Evolutionary conservation across 768 basidiomycete genomes (phyloP).

Genomic region (Xanthoconium purpureum): DNA sequence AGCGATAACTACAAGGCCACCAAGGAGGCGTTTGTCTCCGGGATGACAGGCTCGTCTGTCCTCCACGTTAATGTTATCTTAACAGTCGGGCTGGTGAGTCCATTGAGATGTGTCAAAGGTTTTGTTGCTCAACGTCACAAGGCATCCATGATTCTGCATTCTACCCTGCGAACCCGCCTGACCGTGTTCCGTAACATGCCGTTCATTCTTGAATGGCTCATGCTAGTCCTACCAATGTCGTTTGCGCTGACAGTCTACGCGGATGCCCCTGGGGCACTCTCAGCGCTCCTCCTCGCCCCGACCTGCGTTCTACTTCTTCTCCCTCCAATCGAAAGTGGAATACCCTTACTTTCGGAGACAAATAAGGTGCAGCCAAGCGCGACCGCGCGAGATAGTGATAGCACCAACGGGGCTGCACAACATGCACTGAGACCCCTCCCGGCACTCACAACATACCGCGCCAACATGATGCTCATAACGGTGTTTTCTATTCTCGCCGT

Average conservation of each 20-base stretch:
- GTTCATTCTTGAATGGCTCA: conserved; percentile 52
- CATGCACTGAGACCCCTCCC: conserved; percentile 48
- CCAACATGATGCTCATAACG: conserved; percentile 96
- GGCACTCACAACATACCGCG: conserved; percentile 81
- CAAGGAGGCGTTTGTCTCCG: conserved; percentile 83
- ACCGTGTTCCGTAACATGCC: conserved; percentile 35
- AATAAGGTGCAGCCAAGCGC: neutral
- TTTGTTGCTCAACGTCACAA: conserved; percentile 33
- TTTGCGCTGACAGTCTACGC: conserved; percentile 80
- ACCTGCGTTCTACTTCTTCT: conserved; percentile 43
- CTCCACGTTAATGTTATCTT: conserved; percentile 67
- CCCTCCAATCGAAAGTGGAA: conserved; percentile 41
- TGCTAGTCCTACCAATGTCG: conserved; percentile 75
- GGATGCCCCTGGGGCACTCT: conserved; percentile 50
- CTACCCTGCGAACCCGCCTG: conserved; percentile 51
- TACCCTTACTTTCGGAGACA: conserved; percentile 50
- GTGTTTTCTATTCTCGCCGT: conserved; percentile 89
- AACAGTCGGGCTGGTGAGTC: conserved; percentile 58
- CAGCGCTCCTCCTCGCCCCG: conserved; percentile 45
- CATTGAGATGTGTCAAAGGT: neutral
- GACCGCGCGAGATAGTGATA: neutral
- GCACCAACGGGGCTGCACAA: neutral
- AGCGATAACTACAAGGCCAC: conserved; percentile 57
- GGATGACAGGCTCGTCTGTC: conserved; percentile 67
- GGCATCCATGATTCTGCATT: conserved; percentile 73